Conservation (phyloP, 345 rosid genomes). For the Acer saccharum region DNA sequence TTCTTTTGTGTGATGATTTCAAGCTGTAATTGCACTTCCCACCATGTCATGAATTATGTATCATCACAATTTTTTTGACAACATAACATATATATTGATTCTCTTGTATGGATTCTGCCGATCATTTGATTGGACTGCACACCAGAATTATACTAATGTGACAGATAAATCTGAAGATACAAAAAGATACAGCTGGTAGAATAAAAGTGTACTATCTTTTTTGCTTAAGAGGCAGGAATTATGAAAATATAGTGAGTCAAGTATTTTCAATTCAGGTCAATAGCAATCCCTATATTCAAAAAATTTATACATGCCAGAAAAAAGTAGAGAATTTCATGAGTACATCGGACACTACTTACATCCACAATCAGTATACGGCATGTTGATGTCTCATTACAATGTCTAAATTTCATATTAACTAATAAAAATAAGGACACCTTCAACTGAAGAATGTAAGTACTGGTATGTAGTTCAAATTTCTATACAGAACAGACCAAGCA, state of each 20-base stretch:
- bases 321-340: neutral
- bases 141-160: neutral
- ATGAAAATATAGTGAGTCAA: neutral
- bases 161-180: neutral
- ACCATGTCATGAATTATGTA: neutral
- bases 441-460: neutral
- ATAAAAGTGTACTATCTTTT: neutral
- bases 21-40: constrained; percentile 11
- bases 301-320: neutral
- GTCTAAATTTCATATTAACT: constrained; percentile 7
- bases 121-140: neutral
- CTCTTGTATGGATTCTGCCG: no score
- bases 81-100: neutral
- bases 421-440: neutral
- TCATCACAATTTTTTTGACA: neutral
- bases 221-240: neutral
- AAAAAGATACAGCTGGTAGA: neutral
- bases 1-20: constrained; percentile 2
- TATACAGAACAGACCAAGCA: constrained; percentile 10
- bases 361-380: neutral
- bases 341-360: constrained; percentile 4
- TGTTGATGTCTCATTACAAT: neutral
- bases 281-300: neutral
- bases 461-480: neutral
- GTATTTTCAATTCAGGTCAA: neutral